Percentiles rank a stretch among this genome's conserved stretches.
These are phyloP conservation scores for Aspergillus asperescens DNA, from an alignment of 495 filamentous ascomycete genomes.

Conservation along the genomic window DNA sequence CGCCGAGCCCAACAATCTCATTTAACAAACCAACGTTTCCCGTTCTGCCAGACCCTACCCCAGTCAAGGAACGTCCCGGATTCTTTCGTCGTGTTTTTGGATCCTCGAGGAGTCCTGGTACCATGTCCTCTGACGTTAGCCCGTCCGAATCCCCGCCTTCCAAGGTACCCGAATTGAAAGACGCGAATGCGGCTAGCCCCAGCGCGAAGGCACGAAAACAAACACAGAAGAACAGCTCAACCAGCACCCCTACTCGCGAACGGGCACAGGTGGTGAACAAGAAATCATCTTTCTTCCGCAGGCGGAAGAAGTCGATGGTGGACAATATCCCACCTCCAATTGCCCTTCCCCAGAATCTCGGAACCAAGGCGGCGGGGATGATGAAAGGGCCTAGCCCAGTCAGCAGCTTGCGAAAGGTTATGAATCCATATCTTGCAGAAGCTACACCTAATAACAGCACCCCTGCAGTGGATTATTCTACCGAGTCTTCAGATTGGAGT, in stretches of 20 bases:
- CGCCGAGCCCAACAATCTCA: constrained; percentile 51
- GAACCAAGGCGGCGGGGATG: constrained; percentile 24
- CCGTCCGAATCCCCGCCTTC: constrained; percentile 17
- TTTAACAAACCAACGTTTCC: constrained; percentile 44
- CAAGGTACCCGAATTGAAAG: constrained; percentile 28
- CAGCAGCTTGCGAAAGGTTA: constrained; percentile 80
- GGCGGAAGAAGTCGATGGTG: constrained; percentile 80
- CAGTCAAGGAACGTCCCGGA: constrained; percentile 65
- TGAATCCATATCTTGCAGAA: constrained; percentile 73
- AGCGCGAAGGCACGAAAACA: constrained; percentile 23
- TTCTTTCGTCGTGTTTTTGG: constrained; percentile 93
- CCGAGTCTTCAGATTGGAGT: constrained; percentile 22
- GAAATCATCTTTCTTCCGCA: constrained; percentile 90
- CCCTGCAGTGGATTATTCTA: constrained; percentile 18
- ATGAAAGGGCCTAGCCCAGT: constrained; percentile 62
- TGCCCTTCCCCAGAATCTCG: constrained; percentile 35
- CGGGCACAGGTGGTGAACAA: constrained; percentile 65
- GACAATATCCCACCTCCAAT: constrained; percentile 50
- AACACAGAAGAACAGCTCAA: constrained; percentile 23
- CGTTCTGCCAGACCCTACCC: constrained; percentile 26
- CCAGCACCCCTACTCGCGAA: constrained; percentile 35
- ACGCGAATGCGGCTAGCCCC: constrained; percentile 17
- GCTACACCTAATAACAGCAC: constrained; percentile 8
- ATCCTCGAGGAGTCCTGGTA: constrained; percentile 43
- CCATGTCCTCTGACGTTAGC: constrained; percentile 20